A percentile compares a stretch with the other conserved stretches of the same genome.
phyloP scores from a whole-genome alignment of 169 alveolate species.

The Cryptosporidium xiaoi region DNA sequence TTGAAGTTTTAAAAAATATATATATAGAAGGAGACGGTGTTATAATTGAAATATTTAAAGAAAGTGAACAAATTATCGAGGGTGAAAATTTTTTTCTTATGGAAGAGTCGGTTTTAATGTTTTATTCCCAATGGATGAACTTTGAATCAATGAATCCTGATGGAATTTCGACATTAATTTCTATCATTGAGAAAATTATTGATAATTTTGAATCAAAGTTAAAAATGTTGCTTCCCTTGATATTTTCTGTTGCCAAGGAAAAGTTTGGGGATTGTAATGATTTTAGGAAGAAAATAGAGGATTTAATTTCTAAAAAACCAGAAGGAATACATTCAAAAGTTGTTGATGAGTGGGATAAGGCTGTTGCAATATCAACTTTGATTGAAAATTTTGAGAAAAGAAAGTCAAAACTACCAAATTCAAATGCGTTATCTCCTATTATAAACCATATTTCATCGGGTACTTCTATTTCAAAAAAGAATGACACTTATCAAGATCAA shows the following conservation, averaged over 20 bases:
- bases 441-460: neutral
- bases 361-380: slow-evolving; percentile 3
- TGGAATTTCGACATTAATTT: neutral
- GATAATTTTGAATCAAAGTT: neutral
- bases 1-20: neutral
- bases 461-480: neutral
- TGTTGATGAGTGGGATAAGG: slow-evolving; percentile 28
- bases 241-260: slow-evolving; percentile 17
- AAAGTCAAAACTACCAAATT: neutral
- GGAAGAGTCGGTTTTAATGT: slow-evolving; percentile 28
- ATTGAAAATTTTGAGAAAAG: neutral
- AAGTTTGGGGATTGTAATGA: slow-evolving; percentile 4
- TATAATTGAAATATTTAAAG: neutral
- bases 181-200: neutral
- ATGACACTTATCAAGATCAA: neutral
- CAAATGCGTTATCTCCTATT: neutral
- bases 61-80: slow-evolving; percentile 2
- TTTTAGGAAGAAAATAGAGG: neutral
- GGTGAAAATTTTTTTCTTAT: neutral
- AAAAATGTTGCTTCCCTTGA: neutral
- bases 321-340: neutral
- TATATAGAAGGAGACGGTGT: slow-evolving; percentile 29
- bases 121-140: slow-evolving; percentile 55
- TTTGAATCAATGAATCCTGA: slow-evolving; percentile 13
- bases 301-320: neutral